Evolutionary conservation across 1,284 basidiomycete species (phyloP).

Genomic region (Leccinum fallax): DNA sequence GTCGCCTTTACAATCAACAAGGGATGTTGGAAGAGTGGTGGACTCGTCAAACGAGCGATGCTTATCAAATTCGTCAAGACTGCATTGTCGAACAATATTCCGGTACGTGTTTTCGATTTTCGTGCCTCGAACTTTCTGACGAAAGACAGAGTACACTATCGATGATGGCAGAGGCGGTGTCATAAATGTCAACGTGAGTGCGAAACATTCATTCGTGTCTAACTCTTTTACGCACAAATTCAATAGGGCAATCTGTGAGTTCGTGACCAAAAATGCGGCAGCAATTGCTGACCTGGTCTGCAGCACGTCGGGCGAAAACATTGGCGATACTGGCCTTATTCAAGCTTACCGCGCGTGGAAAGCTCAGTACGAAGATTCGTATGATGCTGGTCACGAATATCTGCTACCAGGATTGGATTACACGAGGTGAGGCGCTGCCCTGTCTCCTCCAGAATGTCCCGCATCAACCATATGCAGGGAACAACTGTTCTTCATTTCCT

Average conservation of each 20-base stretch:
- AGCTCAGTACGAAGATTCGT: constrained; percentile 57
- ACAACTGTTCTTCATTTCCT: constrained; percentile 90
- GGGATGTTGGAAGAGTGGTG: constrained; percentile 89
- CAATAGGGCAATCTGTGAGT: constrained; percentile 71
- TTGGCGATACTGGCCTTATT: constrained; percentile 85
- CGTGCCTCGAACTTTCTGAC: constrained; percentile 10
- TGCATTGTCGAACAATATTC: constrained; percentile 93
- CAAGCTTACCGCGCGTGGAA: constrained; percentile 91
- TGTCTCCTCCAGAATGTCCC: not conserved
- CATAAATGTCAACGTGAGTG: constrained; percentile 82
- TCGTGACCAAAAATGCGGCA: not conserved
- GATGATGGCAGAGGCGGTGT: constrained; percentile 84
- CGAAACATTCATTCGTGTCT: not conserved
- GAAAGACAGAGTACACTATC: constrained; percentile 68
- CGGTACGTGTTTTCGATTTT: constrained; percentile 40
- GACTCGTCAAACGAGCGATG: constrained; percentile 81
- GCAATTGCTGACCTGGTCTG: constrained; percentile 9
- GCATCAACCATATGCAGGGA: constrained; percentile 53
- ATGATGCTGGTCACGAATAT: constrained; percentile 63
- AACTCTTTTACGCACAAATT: constrained; percentile 5
- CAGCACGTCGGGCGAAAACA: constrained; percentile 88
- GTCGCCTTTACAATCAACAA: constrained; percentile 78
- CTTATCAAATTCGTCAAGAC: constrained; percentile 82
- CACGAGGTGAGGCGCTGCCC: constrained; percentile 49
- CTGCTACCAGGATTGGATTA: constrained; percentile 83